Percentiles rank a stretch among this genome's conserved stretches.
phyloP scores from a whole-genome alignment of 768 basidiomycete genomes.

The Atractiella rhizophila region DNA sequence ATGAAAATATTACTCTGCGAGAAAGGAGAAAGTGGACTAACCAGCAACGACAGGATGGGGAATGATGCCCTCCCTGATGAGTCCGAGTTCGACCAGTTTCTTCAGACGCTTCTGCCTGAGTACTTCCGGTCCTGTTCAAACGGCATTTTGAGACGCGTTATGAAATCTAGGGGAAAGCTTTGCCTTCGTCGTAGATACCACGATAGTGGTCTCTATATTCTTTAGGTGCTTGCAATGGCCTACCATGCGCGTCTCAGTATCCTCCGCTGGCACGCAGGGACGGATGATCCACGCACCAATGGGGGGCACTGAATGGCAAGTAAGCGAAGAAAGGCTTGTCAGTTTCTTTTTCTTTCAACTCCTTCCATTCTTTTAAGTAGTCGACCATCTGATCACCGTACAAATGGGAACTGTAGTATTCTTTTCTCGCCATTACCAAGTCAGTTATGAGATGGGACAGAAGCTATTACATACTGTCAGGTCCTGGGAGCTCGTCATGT shows the following conservation, averaged over 20 bases:
- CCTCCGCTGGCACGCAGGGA: no score
- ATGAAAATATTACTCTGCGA: no score
- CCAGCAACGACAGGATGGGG: background rate
- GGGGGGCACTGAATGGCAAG: constrained; percentile 19
- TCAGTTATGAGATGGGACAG: background rate
- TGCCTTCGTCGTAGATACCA: constrained; percentile 17
- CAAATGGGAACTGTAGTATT: background rate
- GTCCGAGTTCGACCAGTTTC: constrained; percentile 15
- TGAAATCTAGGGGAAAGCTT: no score
- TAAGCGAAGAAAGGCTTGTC: constrained; percentile 19
- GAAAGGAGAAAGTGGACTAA: background rate
- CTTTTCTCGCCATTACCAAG: background rate
- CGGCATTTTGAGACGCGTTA: no score
- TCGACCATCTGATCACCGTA: constrained; percentile 1
- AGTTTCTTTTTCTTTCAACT: constrained; percentile 9
- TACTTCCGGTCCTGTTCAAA: constrained; percentile 18
- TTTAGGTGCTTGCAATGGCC: no score
- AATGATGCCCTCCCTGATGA: constrained; percentile 12
- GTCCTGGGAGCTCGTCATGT: constrained; percentile 1
- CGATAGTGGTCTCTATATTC: constrained; percentile 16
- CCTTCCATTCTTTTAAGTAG: constrained; percentile 12
- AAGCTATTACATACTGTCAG: background rate
- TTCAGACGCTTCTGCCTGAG: constrained; percentile 14
- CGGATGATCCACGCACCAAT: constrained; percentile 17
- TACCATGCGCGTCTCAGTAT: no score